These are phyloP conservation scores for Sarocladium kiliense DNA, from an alignment of 2,329 filamentous ascomycete genomes.

Conservation along the genomic window DNA sequence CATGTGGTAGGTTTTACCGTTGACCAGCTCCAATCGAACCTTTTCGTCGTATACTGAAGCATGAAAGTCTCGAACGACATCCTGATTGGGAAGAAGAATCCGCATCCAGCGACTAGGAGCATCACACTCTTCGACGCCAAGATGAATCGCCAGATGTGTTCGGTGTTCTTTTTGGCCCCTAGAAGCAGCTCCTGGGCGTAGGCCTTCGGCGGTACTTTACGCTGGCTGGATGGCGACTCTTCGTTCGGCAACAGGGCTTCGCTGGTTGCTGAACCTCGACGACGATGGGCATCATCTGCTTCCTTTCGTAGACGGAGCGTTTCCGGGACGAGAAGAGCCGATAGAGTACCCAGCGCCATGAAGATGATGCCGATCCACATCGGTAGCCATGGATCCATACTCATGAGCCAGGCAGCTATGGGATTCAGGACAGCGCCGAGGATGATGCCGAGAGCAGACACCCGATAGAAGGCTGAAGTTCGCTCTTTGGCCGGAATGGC, in stretches of 20 bases:
- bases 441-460: slow-evolving; percentile 25
- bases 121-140: slow-evolving; percentile 31
- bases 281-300: slow-evolving; percentile 16
- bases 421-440: slow-evolving; percentile 35
- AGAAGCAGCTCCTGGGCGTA: slow-evolving; percentile 10
- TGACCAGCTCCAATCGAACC: slow-evolving; percentile 44
- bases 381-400: slow-evolving; percentile 33
- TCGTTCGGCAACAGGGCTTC: background rate
- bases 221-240: background rate
- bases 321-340: slow-evolving; percentile 34
- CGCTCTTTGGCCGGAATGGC: slow-evolving; percentile 31
- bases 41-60: slow-evolving; percentile 48
- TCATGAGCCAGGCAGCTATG: slow-evolving; percentile 34
- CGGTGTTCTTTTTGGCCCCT: slow-evolving; percentile 17
- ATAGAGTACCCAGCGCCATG: slow-evolving; percentile 21
- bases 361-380: slow-evolving; percentile 28
- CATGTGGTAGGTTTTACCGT: slow-evolving; percentile 22
- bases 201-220: slow-evolving; percentile 6
- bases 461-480: slow-evolving; percentile 35
- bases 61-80: slow-evolving; percentile 13
- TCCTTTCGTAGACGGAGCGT: slow-evolving; percentile 31
- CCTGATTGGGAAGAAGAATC: slow-evolving; percentile 21
- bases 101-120: slow-evolving; percentile 30
- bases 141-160: slow-evolving; percentile 34
- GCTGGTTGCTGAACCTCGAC: background rate